Evolutionary conservation across 2,329 filamentous ascomycete genomes (phyloP).

Genomic region (Scopulariopsis brevicaulis): DNA sequence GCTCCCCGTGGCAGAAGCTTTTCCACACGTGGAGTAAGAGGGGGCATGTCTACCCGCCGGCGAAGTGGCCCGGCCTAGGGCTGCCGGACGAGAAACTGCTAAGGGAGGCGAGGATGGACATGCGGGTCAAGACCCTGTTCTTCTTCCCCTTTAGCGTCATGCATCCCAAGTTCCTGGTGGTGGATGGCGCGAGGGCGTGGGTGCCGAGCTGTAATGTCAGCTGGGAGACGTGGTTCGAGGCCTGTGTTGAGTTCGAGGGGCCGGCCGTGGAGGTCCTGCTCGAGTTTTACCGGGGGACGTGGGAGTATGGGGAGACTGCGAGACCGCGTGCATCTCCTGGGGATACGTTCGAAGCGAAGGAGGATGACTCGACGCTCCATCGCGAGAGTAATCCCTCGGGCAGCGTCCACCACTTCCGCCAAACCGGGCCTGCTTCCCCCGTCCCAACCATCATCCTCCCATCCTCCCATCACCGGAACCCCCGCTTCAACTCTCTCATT

Average conservation of each 20-base stretch:
- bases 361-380: not conserved
- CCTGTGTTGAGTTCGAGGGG: slow-evolving; percentile 56
- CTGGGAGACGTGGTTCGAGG: slow-evolving; percentile 83
- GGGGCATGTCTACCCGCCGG: slow-evolving; percentile 50
- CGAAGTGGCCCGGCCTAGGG: slow-evolving; percentile 52
- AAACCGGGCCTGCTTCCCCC: not conserved
- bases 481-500: slow-evolving; percentile 34
- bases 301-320: slow-evolving; percentile 27
- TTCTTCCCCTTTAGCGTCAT: slow-evolving; percentile 75
- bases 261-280: slow-evolving; percentile 49
- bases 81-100: slow-evolving; percentile 44
- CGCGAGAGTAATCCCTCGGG: slow-evolving; percentile 1
- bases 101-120: slow-evolving; percentile 47
- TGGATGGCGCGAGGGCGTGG: slow-evolving; percentile 56
- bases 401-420: not conserved
- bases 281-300: slow-evolving; percentile 58
- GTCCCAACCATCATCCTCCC: slow-evolving; percentile 56
- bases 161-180: slow-evolving; percentile 72
- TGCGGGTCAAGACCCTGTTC: slow-evolving; percentile 68
- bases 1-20: slow-evolving; percentile 61
- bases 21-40: slow-evolving; percentile 53
- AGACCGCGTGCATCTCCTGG: not conserved
- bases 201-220: slow-evolving; percentile 76
- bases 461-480: slow-evolving; percentile 61
- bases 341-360: not conserved